Base-by-base conservation (phyloP, 352 stramenopile genomes). In the Phytophthora pini region DNA sequence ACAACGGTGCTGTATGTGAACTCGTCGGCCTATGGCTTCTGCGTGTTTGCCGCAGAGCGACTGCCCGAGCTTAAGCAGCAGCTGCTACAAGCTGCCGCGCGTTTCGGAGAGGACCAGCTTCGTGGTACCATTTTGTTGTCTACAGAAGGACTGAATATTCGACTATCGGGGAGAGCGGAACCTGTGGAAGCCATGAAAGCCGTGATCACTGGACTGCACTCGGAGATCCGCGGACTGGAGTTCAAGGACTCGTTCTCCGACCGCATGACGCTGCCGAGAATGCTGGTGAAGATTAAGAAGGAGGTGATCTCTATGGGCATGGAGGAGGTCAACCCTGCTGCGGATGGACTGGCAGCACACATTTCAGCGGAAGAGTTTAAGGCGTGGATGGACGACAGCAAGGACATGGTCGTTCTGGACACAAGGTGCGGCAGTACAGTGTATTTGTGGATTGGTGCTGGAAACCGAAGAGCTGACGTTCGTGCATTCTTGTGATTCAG, bases 231-330 rank as follows among this genome's bases (percentile, higher is more conserved):
- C 8, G 50, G 65, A 2, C 80, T 92, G 47, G 70, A 84, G 40
- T 92, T 88, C 50, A 92, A 92, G 45, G 79, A 90, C 45, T 90
- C 81, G 40, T 75, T 68, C 22, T 87, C 81, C 3, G 62, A 77
- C 3, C 72, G 74, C 5, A 65, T 87, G 55, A 90, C 79, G 32
- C 54, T 92, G 49, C 81, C 79, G 15, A 84, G 77, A n/a, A 80
- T 92, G 68, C 67, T 92, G 3, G 78, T 92, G 39, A 88, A 85
- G 60, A 75, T 92, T 53, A 92, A 92, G 65, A 89, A 79, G 39
- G 79, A 92, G 54, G 82, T 92, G 31, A 92, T 92, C 31, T 88
- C 83, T 3, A 92, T 92, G 83, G 81, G 83, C 11, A 61, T 84
- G 44, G 29, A 56, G 11, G 51, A 74, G 4, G 71, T 88, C 1